Evolutionary conservation across 2,329 filamentous ascomycete species (phyloP).

Genomic region (Hirsutella thompsonii): DNA sequence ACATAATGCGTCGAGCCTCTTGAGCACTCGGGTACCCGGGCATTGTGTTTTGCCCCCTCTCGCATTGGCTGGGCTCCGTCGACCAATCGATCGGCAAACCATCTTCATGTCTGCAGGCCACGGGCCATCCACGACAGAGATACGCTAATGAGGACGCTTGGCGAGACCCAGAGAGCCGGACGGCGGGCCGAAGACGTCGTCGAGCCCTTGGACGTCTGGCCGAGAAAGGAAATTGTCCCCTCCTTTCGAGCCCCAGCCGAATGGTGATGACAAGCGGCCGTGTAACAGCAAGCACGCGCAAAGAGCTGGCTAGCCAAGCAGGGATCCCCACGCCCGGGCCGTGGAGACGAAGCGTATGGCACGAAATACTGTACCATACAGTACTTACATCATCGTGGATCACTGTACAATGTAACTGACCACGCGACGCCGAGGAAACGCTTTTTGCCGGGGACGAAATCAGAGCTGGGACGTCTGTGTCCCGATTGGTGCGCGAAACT

Average conservation of each 20-base stretch:
- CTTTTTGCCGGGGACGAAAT: too few species aligned
- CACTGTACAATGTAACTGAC: too few species aligned
- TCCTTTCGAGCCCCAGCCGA: background rate
- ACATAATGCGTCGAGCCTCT: too few species aligned
- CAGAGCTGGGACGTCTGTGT: background rate
- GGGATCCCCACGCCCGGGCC: constrained; percentile 1
- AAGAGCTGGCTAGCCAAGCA: background rate
- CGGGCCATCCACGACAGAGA: too few species aligned
- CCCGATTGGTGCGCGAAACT: background rate
- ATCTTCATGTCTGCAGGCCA: too few species aligned
- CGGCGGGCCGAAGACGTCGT: background rate
- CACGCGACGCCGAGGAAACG: background rate
- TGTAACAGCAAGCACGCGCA: background rate
- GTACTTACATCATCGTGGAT: too few species aligned
- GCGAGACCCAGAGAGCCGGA: background rate
- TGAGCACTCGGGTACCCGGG: too few species aligned
- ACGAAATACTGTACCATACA: too few species aligned
- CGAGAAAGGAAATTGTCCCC: background rate
- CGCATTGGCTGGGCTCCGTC: too few species aligned
- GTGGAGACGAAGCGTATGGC: background rate
- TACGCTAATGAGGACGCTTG: too few species aligned
- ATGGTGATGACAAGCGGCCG: background rate
- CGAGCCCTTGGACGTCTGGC: background rate
- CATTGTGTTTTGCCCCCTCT: too few species aligned
- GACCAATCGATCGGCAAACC: too few species aligned